Base-by-base conservation (phyloP, 768 basidiomycete genomes). In the Termitomyces sp. region DNA sequence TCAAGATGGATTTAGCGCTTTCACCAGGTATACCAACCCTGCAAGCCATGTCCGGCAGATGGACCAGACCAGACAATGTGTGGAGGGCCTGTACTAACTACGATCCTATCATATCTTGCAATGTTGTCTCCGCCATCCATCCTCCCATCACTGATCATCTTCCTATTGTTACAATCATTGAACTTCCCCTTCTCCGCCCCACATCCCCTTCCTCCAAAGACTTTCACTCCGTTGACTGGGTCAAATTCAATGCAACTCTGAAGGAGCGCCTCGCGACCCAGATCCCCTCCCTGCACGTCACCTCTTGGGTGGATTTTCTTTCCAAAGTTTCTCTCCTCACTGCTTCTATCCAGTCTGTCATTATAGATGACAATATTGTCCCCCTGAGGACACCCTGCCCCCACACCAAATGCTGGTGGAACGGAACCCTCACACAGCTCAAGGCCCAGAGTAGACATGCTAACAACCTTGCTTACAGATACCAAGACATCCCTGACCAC, bases 1-100 rank as follows among this genome's bases (percentile, higher is more conserved):
- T 59, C 14, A 0, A 2, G 13, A 56, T 56, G 51, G 54, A 56
- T 9, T 33, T 56, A 1, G 58, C 58, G 1, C 48, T 59, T 0
- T 53, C 58, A 0, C 24, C 26, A 2, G 52, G 10, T 2, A 7
- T n/a, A 0, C 54, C 33, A 10, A 60, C 55, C 0, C 51, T 56
- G 13, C 49, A 43, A 18, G 28, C 35, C 3, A 6, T n/a, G 28
- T 28, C 22, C 16, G n/a, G 40, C 38, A 8, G 22, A 33, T 60
- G 54, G 59, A 60, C 59, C 0, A 26, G 43, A 4, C 50, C 48
- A 0, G 54, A 59, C 33, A 59, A 59, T 20, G 49, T 59, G 32
- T 59, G 58, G 58, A 20, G 10, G 36, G 4, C 26, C 2, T 22
- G 32, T 16, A 14, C 16, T 2, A 20, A 3, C 12, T 33, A 13